Base-by-base conservation (phyloP, 345 rosid species). In the Eucalyptus rudis region DNA sequence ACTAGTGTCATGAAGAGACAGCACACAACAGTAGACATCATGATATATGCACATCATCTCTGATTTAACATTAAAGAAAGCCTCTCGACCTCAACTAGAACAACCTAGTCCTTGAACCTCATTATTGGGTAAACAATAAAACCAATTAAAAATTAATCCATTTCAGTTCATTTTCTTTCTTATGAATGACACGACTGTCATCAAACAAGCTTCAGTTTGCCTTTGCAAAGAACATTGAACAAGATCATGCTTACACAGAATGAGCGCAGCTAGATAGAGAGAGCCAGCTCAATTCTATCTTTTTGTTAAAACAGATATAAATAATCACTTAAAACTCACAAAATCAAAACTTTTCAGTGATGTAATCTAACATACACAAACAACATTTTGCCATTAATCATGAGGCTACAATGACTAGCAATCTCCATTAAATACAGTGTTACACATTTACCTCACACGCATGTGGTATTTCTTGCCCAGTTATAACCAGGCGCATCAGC, bases 391-490 rank as follows among this genome's bases (percentile, higher is more conserved):
- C 24, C 54, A 33, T 86, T 86, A 20, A 27, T 86, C 58, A 40
- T 51, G 40, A 51, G 64, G 40, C 36, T 31, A 40, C 54, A 86
- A 86, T n/a, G 87, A n/a, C 8, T 86, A 36, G 43, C 7, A 31
- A 86, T 31, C 25, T 50, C 62, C 43, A 86, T 64, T 33, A 44
- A 83, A 49, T 31, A n/a, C 10, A 52, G 59, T 36, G n/a, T 68
- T 36, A 87, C 40, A 76, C 80, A 68, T 40, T 86, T 94, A 98
- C 99, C 99, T 98, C 99, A 91, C 99, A 97, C 29, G 99, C 96
- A 89, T 97, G 99, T 25, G 99, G 99, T 90, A 98, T 97, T 93
- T 98, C 99, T 91, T 98, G 98, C 88, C 99, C 97, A 19, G 99
- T 98, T 49, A 97, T 97, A 90, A 98, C 98, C 92, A 98, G 94